A percentile compares a stretch with the other conserved stretches of the same genome.
Evolutionary conservation across 75 land plant species (phyloP).

Genomic region (Pinus albicaulis): DNA sequence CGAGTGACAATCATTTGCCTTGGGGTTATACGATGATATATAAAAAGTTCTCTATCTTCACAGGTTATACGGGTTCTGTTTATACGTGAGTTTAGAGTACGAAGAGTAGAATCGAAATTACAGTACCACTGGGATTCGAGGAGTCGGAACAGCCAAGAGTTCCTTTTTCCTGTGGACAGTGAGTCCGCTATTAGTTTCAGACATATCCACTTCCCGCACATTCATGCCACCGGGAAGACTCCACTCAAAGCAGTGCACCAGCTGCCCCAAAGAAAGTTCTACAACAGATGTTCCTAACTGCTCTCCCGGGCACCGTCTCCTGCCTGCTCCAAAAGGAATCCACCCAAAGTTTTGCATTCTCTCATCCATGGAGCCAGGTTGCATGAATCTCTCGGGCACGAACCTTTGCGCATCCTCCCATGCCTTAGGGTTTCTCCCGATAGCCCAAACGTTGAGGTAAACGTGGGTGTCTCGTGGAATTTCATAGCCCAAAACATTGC

Average conservation of each 20-base stretch:
- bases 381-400: constrained; percentile 8
- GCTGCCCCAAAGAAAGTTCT: neutral
- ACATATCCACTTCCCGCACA: neutral
- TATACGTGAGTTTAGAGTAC: too few species aligned
- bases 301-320: constrained; percentile 7
- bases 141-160: too few species aligned
- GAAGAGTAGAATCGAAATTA: too few species aligned
- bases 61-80: too few species aligned
- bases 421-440: constrained; percentile 7
- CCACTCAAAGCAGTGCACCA: constrained; percentile 12
- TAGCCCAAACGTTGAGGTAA: constrained; percentile 10
- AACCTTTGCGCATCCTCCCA: constrained; percentile 8
- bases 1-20: too few species aligned
- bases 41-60: too few species aligned
- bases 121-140: too few species aligned
- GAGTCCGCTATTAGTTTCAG: too few species aligned
- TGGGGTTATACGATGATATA: too few species aligned
- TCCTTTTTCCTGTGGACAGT: too few species aligned
- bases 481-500: constrained; percentile 4
- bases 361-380: neutral
- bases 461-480: constrained; percentile 5
- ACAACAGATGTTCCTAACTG: neutral
- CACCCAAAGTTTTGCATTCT: neutral
- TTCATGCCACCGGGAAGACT: neutral
- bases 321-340: constrained; percentile 10